Evolutionary conservation across 2,329 filamentous ascomycete genomes (phyloP).

Genomic region (Alternaria gaisen): DNA sequence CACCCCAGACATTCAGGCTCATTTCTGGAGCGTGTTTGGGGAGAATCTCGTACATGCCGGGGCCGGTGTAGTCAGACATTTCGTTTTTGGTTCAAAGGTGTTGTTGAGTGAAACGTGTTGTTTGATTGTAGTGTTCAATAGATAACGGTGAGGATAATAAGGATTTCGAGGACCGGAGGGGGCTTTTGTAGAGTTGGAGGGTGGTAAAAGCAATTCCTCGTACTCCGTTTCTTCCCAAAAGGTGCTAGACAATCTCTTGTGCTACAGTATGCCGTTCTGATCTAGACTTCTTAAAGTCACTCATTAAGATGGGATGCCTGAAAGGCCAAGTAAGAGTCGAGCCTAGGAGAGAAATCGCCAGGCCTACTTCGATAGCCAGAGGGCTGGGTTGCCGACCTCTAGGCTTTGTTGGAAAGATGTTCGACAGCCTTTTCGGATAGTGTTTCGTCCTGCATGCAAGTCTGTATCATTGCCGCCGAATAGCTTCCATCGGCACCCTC

Average conservation of each 20-base stretch:
- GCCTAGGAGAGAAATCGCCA: background rate
- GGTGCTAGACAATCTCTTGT: background rate
- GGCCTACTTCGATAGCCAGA: background rate
- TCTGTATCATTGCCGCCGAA: background rate
- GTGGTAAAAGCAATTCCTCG: background rate
- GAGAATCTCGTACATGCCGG: slow-evolving; percentile 5
- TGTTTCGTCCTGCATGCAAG: background rate
- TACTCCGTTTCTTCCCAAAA: background rate
- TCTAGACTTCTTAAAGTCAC: background rate
- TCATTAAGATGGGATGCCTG: background rate
- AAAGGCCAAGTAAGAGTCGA: background rate
- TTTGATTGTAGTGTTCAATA: background rate
- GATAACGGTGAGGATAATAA: background rate
- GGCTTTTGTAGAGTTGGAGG: background rate
- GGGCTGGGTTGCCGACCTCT: background rate
- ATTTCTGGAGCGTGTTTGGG: background rate
- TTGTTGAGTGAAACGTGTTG: background rate
- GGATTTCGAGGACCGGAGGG: background rate
- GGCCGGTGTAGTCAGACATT: slow-evolving; percentile 12
- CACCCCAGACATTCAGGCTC: slow-evolving; percentile 3
- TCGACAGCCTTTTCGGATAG: background rate
- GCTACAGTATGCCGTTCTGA: background rate
- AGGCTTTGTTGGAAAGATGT: background rate
- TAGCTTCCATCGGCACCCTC: background rate
- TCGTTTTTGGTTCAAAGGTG: background rate